Evolutionary conservation across 257 asterid species (phyloP).

Genomic region (Rhazya stricta): DNA sequence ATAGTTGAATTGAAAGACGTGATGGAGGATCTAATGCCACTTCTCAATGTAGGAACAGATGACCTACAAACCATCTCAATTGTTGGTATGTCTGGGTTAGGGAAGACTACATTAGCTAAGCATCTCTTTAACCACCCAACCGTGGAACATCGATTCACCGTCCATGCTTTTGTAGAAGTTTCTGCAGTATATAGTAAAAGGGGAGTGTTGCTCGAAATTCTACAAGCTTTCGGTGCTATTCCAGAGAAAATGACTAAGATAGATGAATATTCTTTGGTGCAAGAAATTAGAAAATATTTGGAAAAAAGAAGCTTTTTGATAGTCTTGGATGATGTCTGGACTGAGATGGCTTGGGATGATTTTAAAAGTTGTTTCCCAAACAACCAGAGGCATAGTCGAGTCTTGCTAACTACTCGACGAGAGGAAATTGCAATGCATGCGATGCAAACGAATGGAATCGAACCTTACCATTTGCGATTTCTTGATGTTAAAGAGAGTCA

Average conservation of each 20-base stretch:
- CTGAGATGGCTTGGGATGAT: slow-evolving; percentile 35
- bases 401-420: slow-evolving; percentile 34
- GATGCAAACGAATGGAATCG: neutral
- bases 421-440: slow-evolving; percentile 21
- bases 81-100: too few species aligned
- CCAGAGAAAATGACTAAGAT: slow-evolving; percentile 30
- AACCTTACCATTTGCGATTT: slow-evolving; percentile 28
- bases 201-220: slow-evolving; percentile 42
- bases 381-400: slow-evolving; percentile 19
- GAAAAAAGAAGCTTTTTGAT: slow-evolving; percentile 39
- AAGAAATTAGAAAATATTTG: slow-evolving; percentile 28
- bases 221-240: slow-evolving; percentile 21
- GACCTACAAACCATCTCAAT: slow-evolving; percentile 13
- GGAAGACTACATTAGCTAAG: slow-evolving; percentile 55
- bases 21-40: slow-evolving; percentile 7
- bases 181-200: slow-evolving; percentile 42
- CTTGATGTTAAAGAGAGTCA: slow-evolving; percentile 20
- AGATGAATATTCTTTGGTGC: slow-evolving; percentile 33
- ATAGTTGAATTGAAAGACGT: slow-evolving; percentile 22
- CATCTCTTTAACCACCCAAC: slow-evolving; percentile 40
- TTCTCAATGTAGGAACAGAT: neutral
- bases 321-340: slow-evolving; percentile 62
- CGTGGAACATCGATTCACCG: slow-evolving; percentile 37
- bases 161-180: slow-evolving; percentile 43
- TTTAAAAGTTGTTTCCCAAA: slow-evolving; percentile 23